Evolutionary conservation across 176 grass and related monocot genomes (phyloP), one percentile per base, ranked within the genome.

Genomic region (Triticum monococcum): DNA sequence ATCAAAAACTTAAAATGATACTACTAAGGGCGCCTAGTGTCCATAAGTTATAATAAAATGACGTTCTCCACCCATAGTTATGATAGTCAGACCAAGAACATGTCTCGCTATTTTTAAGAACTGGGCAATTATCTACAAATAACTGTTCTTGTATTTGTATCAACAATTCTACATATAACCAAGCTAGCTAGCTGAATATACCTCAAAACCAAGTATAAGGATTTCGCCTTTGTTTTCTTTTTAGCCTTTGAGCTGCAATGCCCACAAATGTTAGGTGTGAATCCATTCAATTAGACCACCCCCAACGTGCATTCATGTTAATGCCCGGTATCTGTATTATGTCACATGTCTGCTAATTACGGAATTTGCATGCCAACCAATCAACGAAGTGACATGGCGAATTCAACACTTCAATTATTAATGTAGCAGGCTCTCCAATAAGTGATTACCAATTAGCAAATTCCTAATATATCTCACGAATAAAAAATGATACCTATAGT

Each of bases 51-150:
- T 38, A 61, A 30, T 30, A 30, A 30, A 80, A 50, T 30, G 13
- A 28, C 38, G 67, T 83, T 87, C 59, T 80, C 37, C 59, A 87
- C 12, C 36, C 33, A 79, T 59, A 68, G 31, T 22, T 84, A 73
- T 22, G 1, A 72, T 28, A 64, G 41, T 37, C 52, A 86, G 64
- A 73, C 52, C 66, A 90, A 79, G 28, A 70, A 20, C 33, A 61
- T 68, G 20, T 10, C 11, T 71, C 23, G 40, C 65, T 73, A 71
- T 23, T 57, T 82, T 14, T 40, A 72, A 78, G 38, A 83, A 41
- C 37, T 3, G 60, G 8, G 0, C 33, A 64, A 70, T 28, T 25
- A 72, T 37, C 43, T 64, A 78, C 17, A 56, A 31, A 13, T 32
- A 33, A 36, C 6, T 56, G 17, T 70, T 79, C 4, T 5, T 36